A percentile compares a stretch with the other conserved stretches of the same genome.
These are phyloP conservation scores for Heliamphora pulchella DNA, from an alignment of 179 eudicot genomes.

Conservation along the genomic window DNA sequence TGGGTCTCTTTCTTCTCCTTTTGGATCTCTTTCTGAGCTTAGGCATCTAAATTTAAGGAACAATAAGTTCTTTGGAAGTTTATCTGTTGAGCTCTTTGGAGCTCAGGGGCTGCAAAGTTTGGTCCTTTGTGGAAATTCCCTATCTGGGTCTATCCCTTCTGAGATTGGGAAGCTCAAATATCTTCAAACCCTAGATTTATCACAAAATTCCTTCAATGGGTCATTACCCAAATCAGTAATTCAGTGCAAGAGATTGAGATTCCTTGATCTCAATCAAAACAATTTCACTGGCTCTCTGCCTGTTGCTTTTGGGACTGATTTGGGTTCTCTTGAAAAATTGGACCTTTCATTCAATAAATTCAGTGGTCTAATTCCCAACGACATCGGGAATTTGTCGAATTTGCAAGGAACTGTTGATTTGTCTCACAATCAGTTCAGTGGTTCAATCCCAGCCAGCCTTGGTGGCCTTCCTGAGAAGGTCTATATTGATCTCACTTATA, in stretches of 20 bases:
- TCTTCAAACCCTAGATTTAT: constrained; percentile 73
- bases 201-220: constrained; percentile 72
- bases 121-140: constrained; percentile 72
- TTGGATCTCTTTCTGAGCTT: constrained; percentile 59
- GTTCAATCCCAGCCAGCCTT: constrained; percentile 75
- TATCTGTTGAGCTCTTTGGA: constrained; percentile 56
- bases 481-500: constrained; percentile 81
- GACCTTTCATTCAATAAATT: constrained; percentile 65
- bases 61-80: constrained; percentile 53
- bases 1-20: constrained; percentile 53
- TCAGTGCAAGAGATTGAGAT: constrained; percentile 64
- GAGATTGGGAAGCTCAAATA: constrained; percentile 63
- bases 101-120: constrained; percentile 75
- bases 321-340: constrained; percentile 57
- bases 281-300: constrained; percentile 74
- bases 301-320: constrained; percentile 55
- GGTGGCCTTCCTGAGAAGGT: constrained; percentile 96
- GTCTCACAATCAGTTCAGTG: constrained; percentile 81
- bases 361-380: constrained; percentile 59
- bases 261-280: constrained; percentile 57
- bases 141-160: constrained; percentile 69
- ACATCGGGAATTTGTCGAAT: constrained; percentile 65
- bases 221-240: constrained; percentile 58
- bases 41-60: constrained; percentile 77
- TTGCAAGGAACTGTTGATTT: constrained; percentile 89